Percentiles rank a stretch among this genome's conserved stretches.
Evolutionary conservation across 2,329 filamentous ascomycete species (phyloP).

Genomic region (Aspergillus candidus): DNA sequence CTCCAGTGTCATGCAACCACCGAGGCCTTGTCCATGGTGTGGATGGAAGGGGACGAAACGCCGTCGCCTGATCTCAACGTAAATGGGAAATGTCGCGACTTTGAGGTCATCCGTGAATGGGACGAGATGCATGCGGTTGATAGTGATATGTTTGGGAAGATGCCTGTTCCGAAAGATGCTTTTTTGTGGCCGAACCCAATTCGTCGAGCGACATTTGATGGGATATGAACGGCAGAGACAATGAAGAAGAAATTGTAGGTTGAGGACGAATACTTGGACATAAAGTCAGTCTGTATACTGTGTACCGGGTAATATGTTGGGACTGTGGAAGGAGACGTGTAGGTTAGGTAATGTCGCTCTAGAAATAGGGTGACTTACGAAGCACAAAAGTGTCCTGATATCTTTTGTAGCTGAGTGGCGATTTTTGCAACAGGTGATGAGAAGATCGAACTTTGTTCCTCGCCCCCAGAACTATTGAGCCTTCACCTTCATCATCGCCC

Average conservation of each 20-base stretch:
- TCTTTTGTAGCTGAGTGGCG: too few species aligned
- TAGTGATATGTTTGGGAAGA: not conserved
- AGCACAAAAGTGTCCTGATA: too few species aligned
- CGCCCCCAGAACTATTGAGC: not conserved
- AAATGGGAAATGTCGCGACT: constrained; percentile 2
- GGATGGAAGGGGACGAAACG: not conserved
- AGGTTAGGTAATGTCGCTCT: too few species aligned
- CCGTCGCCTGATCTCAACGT: constrained; percentile 2
- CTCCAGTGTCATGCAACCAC: constrained; percentile 5
- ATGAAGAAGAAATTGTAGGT: too few species aligned
- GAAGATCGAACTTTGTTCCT: not conserved
- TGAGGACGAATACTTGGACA: too few species aligned
- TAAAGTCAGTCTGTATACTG: too few species aligned
- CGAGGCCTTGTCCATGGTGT: not conserved
- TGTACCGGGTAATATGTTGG: too few species aligned
- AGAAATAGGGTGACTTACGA: too few species aligned
- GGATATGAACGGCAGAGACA: too few species aligned
- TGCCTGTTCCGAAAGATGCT: not conserved
- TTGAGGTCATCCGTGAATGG: not conserved
- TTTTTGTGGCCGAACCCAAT: not conserved
- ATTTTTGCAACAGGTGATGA: too few species aligned
- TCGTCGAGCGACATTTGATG: too few species aligned
- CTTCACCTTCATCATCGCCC: constrained; percentile 2
- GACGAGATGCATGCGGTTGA: not conserved
- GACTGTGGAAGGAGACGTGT: too few species aligned